A percentile compares a stretch with the other conserved stretches of the same genome.
Evolutionary conservation across 2,329 filamentous ascomycete genomes (phyloP).

Genomic region (Sarocladium oryzae): DNA sequence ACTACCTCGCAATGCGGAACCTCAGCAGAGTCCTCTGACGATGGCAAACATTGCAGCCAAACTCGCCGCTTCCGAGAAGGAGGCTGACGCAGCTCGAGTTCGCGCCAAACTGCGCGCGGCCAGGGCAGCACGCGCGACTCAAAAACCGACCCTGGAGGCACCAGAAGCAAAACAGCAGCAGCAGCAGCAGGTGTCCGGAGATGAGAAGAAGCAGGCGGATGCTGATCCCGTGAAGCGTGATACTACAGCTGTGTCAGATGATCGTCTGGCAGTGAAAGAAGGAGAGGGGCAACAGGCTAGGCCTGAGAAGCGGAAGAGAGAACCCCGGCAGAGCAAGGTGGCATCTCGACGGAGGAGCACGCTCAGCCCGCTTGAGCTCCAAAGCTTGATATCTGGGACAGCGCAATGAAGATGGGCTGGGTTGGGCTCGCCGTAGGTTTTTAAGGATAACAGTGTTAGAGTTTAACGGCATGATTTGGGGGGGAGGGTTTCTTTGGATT

Average conservation of each 20-base stretch:
- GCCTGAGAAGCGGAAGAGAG: constrained; percentile 42
- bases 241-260: constrained; percentile 16
- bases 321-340: constrained; percentile 45
- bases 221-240: constrained; percentile 31
- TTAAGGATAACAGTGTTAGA: not conserved
- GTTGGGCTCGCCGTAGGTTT: not conserved
- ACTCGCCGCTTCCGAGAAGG: constrained; percentile 55
- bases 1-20: constrained; percentile 30
- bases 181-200: not conserved
- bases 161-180: constrained; percentile 11
- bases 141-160: constrained; percentile 19
- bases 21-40: constrained; percentile 50
- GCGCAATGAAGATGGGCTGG: not conserved
- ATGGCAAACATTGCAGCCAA: constrained; percentile 59
- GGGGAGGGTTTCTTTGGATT: no score
- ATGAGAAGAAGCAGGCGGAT: constrained; percentile 15
- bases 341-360: constrained; percentile 65
- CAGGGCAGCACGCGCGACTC: constrained; percentile 28
- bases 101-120: constrained; percentile 56
- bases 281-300: constrained; percentile 16
- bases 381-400: constrained; percentile 52
- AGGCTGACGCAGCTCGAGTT: constrained; percentile 57
- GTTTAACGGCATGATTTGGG: not conserved
- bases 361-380: constrained; percentile 67
- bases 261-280: constrained; percentile 29